Evolutionary conservation across 169 alveolate genomes (phyloP).

Genomic region (Cryptosporidium baileyi): DNA sequence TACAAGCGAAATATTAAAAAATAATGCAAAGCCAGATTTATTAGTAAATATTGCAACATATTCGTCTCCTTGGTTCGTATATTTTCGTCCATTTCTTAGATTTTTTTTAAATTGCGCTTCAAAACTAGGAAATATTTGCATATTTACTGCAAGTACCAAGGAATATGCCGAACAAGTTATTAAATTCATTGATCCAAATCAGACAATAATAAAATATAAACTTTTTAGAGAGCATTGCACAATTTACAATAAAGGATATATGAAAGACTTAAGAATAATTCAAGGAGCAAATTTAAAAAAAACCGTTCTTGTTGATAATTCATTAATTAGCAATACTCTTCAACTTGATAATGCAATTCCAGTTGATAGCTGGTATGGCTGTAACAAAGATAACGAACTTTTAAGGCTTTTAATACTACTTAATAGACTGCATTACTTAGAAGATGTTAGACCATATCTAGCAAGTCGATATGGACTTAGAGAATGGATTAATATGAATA

Average conservation of each 20-base stretch:
- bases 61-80: constrained; percentile 73
- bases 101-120: constrained; percentile 73
- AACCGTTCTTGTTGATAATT: constrained; percentile 82
- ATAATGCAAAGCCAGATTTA: constrained; percentile 72
- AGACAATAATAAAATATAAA: constrained; percentile 67
- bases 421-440: constrained; percentile 14
- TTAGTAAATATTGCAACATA: constrained; percentile 73
- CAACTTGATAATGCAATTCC: constrained; percentile 86
- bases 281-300: constrained; percentile 78
- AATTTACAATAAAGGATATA: constrained; percentile 72
- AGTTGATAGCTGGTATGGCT: constrained; percentile 82
- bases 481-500: constrained; percentile 45
- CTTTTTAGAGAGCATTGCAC: constrained; percentile 80
- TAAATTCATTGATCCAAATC: constrained; percentile 75
- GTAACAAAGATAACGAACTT: constrained; percentile 79
- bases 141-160: constrained; percentile 78
- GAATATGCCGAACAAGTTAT: constrained; percentile 80
- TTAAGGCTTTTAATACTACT: constrained; percentile 73
- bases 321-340: constrained; percentile 78
- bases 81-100: constrained; percentile 76
- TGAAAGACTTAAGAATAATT: constrained; percentile 79
- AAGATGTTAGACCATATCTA: constrained; percentile 59
- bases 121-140: constrained; percentile 74
- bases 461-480: constrained; percentile 63
- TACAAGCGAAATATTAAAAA: constrained; percentile 74